Evolutionary conservation across 768 basidiomycete species (phyloP), one percentile per base, ranked within the genome.

Genomic region (Tricholoma bakamatsutake): DNA sequence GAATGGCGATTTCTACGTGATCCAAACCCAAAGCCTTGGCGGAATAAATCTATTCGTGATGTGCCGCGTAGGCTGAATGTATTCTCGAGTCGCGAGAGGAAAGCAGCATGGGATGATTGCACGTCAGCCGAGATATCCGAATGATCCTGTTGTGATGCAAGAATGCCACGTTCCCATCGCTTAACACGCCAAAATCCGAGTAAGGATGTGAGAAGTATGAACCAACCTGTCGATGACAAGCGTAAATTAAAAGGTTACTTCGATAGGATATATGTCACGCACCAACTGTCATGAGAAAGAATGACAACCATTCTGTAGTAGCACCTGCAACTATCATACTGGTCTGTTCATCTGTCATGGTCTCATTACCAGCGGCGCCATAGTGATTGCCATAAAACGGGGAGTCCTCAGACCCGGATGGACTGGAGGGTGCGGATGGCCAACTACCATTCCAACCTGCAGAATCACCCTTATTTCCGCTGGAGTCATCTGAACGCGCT

Each of bases 241-340:
- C 3, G 10, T 42, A 17, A 42, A 55, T 28, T 9, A 9, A 21
- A 48, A 31, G 28, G 27, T 12, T 27, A 48, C n/a, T 48, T 48
- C 8, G n/a, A 31, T 6, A 30, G 46, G 31, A 30, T 7, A 31
- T 17, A 48, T 28, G 11, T 10, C 3, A 54, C 83, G 40, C 59
- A 85, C 85, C 85, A 48, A 93, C 74, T 34, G 88, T 92, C 91
- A 98, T 97, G 61, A 98, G 72, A 73, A 95, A 83, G 75, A 98
- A 98, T 13, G 92, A 91, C 50, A 98, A 73, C 93, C 93, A 98
- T 66, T 98, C 94, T 21, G 88, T 87, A 0, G 93, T 90, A 21
- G 85, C 79, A 68, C 88, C 81, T n/a, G 76, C 74, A 4, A 83
- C 69, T 17, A 79, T 51, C 18, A 69, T 59, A 37, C 64, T 68